Base-by-base conservation (phyloP, 2,329 filamentous ascomycete species). In the Talaromyces sp. region DNA sequence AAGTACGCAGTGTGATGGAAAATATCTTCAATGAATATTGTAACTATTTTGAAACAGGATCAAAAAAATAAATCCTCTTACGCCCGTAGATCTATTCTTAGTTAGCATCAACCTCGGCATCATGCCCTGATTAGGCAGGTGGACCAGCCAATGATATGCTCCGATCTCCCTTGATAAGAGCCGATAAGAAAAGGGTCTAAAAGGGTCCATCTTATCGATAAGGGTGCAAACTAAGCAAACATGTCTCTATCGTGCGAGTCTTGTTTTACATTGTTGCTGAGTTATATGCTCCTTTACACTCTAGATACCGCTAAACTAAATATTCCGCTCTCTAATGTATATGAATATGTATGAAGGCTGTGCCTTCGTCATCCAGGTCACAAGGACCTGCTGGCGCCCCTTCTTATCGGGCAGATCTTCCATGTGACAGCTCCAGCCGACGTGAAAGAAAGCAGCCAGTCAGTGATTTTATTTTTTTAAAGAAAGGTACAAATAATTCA, bases 71-170 rank as follows among this genome's bases (percentile, higher is more conserved):
- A 39, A n/a, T n/a, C n/a, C 10, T 39, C 36, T 39, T 39, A 39
- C 36, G 36, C 10, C 11, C 36, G 36, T 36, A 19, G n/a, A 28
- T 31, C 31, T 31, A 19, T 54, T 40, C 39, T 54, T 45, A 35
- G 39, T 54, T 45, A 35, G 39, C 37, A 43, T 41, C 40, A 25
- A 43, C 53, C 53, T 55, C 53, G 53, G 53, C 53, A 55, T 45
- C 19, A 46, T 55, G 6, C 19, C 53, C 53, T 55, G 41, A 55
- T 55, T 43, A 31, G 53, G 53, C 15, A 55, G 21, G 33, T 37
- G 15, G 22, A 6, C 19, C 33, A 2, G 33, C 48, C 48, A 39
- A 52, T 52, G 5, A 11, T 10, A 36, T 2, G 3, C 7, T 17
- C 6, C 2, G 19, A 37, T 39, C 19, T 22, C 17, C 2, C 17